A percentile compares a stretch with the other conserved stretches of the same genome.
phyloP scores from a whole-genome alignment of 108 stramenopile genomes.

The Skeletonema potamos region DNA sequence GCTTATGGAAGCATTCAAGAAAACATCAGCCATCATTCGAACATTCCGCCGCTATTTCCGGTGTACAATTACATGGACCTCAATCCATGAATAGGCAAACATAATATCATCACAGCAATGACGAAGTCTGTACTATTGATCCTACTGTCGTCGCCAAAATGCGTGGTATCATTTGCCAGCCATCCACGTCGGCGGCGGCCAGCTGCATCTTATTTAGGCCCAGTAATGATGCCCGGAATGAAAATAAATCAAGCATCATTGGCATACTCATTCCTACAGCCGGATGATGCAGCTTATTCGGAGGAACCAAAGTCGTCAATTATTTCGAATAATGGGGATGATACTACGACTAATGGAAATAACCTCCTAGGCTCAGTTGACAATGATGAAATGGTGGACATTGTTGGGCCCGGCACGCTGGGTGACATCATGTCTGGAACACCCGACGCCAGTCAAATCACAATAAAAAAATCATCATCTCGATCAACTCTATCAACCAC shows the following conservation, averaged over 20 bases:
- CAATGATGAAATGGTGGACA: constrained; percentile 23
- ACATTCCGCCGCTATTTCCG: too few relatives aligned
- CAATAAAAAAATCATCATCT: neutral
- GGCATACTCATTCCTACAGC: neutral
- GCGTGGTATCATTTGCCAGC: neutral
- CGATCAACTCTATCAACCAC: neutral
- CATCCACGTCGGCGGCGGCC: neutral
- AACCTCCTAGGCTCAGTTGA: neutral
- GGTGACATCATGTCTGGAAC: constrained; percentile 78
- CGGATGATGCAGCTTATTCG: neutral
- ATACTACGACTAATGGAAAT: neutral
- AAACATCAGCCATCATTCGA: too few relatives aligned
- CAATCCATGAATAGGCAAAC: too few relatives aligned
- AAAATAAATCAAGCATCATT: neutral
- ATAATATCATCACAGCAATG: too few relatives aligned
- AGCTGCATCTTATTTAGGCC: neutral
- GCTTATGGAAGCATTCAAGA: too few relatives aligned
- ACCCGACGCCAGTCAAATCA: constrained; percentile 19
- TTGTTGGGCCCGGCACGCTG: constrained; percentile 56
- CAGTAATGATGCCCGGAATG: too few relatives aligned
- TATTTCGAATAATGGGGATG: neutral
- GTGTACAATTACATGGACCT: too few relatives aligned
- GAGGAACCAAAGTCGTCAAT: neutral
- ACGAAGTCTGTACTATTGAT: neutral
- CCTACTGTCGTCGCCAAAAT: neutral